Conservation (phyloP, 2,329 filamentous ascomycete species). For the Fusarium sp. region DNA sequence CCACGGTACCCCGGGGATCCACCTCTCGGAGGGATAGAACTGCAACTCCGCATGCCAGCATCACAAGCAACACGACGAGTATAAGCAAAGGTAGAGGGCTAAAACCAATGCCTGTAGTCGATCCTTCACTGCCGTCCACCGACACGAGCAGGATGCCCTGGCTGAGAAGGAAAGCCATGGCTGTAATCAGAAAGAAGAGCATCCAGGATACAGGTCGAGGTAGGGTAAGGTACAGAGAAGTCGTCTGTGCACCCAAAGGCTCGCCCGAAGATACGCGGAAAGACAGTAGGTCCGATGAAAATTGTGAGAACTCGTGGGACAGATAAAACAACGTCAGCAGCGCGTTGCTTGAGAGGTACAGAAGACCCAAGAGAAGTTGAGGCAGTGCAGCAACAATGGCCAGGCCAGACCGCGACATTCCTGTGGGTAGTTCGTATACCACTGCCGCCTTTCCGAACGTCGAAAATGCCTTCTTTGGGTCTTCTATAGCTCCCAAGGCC, state of each 20-base stretch:
- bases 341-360: conserved; percentile 63
- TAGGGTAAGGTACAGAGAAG: conserved; percentile 63
- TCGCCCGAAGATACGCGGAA: conserved; percentile 62
- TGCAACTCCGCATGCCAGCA: conserved; percentile 52
- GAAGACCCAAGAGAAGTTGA: conserved; percentile 60
- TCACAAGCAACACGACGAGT: conserved; percentile 56
- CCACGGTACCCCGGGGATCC: conserved; percentile 51
- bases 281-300: conserved; percentile 50
- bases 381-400: conserved; percentile 60
- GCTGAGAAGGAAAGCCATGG: conserved; percentile 60
- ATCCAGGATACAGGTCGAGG: conserved; percentile 61
- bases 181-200: conserved; percentile 59
- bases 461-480: conserved; percentile 49
- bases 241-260: conserved; percentile 59
- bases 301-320: conserved; percentile 63
- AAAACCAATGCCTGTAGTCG: conserved; percentile 54
- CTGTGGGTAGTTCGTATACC: conserved; percentile 50
- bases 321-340: conserved; percentile 63
- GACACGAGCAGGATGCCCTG: conserved; percentile 57
- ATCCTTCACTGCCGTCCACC: conserved; percentile 46
- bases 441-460: conserved; percentile 56
- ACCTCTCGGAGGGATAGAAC: conserved; percentile 58
- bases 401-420: conserved; percentile 46
- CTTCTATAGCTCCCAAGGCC: conserved; percentile 51
- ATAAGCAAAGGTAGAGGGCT: conserved; percentile 58